Conservation (phyloP, 345 rosid species). For the Arabidopsis arenosa region DNA sequence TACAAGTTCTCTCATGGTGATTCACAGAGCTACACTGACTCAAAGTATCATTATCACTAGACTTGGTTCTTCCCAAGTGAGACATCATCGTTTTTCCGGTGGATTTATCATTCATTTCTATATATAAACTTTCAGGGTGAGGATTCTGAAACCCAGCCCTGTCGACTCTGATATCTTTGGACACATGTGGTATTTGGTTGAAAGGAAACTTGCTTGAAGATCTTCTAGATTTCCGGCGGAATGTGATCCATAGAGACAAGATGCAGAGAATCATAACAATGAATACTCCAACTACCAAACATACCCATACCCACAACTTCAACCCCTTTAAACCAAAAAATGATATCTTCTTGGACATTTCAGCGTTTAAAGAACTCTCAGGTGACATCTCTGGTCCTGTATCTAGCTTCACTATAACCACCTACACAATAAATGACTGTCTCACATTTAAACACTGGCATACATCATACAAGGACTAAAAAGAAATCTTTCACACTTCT, state of each 20-base stretch:
- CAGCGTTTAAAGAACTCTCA: constrained; percentile 67
- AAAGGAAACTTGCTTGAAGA: constrained; percentile 54
- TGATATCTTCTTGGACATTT: constrained; percentile 76
- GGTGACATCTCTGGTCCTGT: constrained; percentile 60
- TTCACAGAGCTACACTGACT: constrained; percentile 80
- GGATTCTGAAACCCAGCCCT: constrained; percentile 63
- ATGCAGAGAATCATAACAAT: constrained; percentile 82
- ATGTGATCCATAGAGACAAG: constrained; percentile 81
- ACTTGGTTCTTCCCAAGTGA: constrained; percentile 69
- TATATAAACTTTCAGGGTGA: constrained; percentile 55
- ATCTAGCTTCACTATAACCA: constrained; percentile 25
- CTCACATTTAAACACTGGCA: constrained; percentile 32
- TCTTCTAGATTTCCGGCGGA: constrained; percentile 67
- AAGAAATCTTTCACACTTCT: constrained; percentile 5
- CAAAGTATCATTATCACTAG: constrained; percentile 77
- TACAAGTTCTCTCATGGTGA: constrained; percentile 70
- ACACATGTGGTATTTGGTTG: constrained; percentile 77
- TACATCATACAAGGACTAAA: constrained; percentile 22
- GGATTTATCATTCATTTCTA: constrained; percentile 60
- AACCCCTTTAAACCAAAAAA: constrained; percentile 91
- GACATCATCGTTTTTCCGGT: constrained; percentile 57
- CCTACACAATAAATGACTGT: constrained; percentile 26
- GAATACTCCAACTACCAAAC: constrained; percentile 73
- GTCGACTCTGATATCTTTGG: constrained; percentile 90
- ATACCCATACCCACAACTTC: constrained; percentile 88